A percentile compares a stretch with the other conserved stretches of the same genome.
phyloP scores from a whole-genome alignment of 768 basidiomycete species.

The Suillus brevipes region DNA sequence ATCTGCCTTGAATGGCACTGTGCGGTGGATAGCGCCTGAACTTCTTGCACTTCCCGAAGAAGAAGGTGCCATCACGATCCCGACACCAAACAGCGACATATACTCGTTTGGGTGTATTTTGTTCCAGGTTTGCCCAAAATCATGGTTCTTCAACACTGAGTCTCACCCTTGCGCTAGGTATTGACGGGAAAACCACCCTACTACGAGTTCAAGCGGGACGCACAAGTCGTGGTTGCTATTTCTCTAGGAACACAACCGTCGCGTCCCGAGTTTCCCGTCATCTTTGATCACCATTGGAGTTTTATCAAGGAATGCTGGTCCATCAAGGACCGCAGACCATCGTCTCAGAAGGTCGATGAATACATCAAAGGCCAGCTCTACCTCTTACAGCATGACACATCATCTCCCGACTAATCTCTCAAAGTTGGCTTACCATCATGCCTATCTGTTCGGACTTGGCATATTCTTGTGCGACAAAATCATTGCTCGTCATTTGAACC shows the following conservation, averaged over 20 bases:
- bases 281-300: conserved; percentile 8
- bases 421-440: background rate
- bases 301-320: conserved; percentile 17
- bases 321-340: conserved; percentile 15
- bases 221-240: conserved; percentile 12
- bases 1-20: conserved; percentile 4
- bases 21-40: conserved; percentile 10
- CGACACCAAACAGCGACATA: conserved; percentile 38
- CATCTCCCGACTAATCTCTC: too few relatives aligned
- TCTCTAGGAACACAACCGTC: conserved; percentile 6
- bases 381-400: background rate
- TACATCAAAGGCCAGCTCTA: conserved; percentile 21
- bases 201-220: conserved; percentile 12
- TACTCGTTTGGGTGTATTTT: conserved; percentile 39
- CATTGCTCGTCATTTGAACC: background rate
- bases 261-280: background rate
- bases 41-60: conserved; percentile 37
- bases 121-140: conserved; percentile 7
- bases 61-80: background rate
- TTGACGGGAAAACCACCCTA: conserved; percentile 9
- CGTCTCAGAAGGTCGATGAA: conserved; percentile 24
- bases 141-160: too few relatives aligned
- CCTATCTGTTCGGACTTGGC: background rate
- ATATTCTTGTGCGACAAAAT: background rate
- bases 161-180: background rate